These are phyloP conservation scores for Penicillium sp. DNA, from an alignment of 2,329 filamentous ascomycete genomes.

Conservation along the genomic window DNA sequence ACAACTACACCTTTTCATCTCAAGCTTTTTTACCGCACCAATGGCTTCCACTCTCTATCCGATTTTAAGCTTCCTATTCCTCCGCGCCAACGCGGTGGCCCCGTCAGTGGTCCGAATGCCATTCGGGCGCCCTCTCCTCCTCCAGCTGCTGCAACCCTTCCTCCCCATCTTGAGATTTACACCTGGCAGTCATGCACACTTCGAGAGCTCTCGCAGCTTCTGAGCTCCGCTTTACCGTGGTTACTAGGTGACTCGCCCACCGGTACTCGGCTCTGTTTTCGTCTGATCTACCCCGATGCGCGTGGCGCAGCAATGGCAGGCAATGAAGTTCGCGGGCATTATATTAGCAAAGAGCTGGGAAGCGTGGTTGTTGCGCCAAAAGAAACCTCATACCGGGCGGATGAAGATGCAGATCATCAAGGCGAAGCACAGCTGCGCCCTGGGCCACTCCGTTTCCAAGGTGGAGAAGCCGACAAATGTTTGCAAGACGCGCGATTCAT, in stretches of 20 bases:
- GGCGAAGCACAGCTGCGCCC: conserved; percentile 35
- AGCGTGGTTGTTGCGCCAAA: conserved; percentile 69
- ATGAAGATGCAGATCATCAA: conserved; percentile 41
- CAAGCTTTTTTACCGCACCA: conserved; percentile 78
- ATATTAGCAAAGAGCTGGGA: conserved; percentile 77
- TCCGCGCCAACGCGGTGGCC: conserved; percentile 23
- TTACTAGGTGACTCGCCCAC: conserved; percentile 72
- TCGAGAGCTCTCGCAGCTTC: conserved; percentile 74
- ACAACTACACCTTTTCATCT: conserved; percentile 78
- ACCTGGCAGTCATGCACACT: conserved; percentile 83
- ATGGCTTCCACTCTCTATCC: conserved; percentile 64
- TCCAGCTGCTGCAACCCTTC: conserved; percentile 56
- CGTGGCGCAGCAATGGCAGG: conserved; percentile 41
- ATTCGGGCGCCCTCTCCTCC: conserved; percentile 43
- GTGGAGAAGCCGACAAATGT: conserved; percentile 69
- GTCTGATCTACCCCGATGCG: conserved; percentile 81
- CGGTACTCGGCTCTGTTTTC: conserved; percentile 83
- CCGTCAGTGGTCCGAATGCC: conserved; percentile 43
- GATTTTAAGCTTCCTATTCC: conserved; percentile 39
- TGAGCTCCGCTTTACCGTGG: conserved; percentile 67
- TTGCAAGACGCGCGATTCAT: conserved; percentile 77
- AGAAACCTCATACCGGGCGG: conserved; percentile 26
- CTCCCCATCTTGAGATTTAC: conserved; percentile 75
- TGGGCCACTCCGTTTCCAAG: conserved; percentile 44
- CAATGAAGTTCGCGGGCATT: conserved; percentile 57